Conservation (phyloP, 768 basidiomycete genomes). For the Stropharia rugosoannulata region DNA sequence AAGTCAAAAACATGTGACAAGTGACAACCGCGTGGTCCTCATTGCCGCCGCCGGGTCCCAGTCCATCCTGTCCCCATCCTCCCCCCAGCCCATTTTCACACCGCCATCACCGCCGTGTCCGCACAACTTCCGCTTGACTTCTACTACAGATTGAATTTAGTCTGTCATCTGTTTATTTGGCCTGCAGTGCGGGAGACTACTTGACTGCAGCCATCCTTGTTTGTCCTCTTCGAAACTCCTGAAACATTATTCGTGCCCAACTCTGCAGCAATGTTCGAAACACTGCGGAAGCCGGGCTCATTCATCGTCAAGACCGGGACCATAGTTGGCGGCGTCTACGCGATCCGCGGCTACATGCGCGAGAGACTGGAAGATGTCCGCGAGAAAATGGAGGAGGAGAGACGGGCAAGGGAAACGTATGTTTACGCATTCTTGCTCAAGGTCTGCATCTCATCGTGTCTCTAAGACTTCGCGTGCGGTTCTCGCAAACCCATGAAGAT, state of each 20-base stretch:
- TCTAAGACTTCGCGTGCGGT: conserved; percentile 66
- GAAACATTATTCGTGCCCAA: background rate
- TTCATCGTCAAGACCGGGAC: conserved; percentile 48
- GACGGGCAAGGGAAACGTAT: conserved; percentile 67
- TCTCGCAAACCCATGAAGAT: conserved; percentile 76
- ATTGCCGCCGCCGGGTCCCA: too few species aligned
- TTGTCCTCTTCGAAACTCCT: too few species aligned
- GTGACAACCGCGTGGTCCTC: too few species aligned
- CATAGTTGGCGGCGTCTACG: conserved; percentile 60
- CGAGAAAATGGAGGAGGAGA: conserved; percentile 57
- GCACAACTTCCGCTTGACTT: too few species aligned
- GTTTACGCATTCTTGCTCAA: conserved; percentile 25
- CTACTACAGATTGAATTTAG: too few species aligned
- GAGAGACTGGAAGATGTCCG: conserved; percentile 67
- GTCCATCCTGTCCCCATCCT: too few species aligned
- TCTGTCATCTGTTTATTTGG: too few species aligned
- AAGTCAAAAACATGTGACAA: too few species aligned
- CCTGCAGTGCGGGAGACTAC: too few species aligned
- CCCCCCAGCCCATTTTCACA: too few species aligned
- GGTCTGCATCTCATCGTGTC: background rate
- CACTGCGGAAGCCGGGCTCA: background rate
- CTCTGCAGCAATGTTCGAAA: background rate
- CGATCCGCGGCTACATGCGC: conserved; percentile 57
- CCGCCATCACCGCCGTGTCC: too few species aligned
- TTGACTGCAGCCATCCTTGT: too few species aligned